Evolutionary conservation across 768 basidiomycete genomes (phyloP), one percentile per base, ranked within the genome.

Genomic region (Saitozyma podzolica): DNA sequence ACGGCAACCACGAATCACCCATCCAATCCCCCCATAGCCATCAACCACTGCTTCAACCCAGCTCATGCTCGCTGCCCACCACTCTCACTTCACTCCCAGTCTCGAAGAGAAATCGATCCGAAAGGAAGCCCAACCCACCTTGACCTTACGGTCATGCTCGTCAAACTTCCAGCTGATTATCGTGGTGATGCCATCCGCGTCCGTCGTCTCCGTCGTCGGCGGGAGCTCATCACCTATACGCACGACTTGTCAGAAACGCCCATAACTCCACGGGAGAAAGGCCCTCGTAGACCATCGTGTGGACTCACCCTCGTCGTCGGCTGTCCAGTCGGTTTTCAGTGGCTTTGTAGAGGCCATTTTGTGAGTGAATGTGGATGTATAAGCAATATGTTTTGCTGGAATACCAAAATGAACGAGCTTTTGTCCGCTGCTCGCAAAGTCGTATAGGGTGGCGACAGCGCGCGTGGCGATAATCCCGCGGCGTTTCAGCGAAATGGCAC

Each of bases 81-180:
- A 29, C 29, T 29, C 29, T 29, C 29, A 29, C n/a, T 29, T 5
- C 29, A 29, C 29, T 29, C 29, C 29, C 29, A 29, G 29, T 29
- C 29, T 29, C 29, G 29, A 29, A 29, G 5, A 2, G 5, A 29
- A 29, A 29, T 29, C 29, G 29, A 39, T 3, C 16, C 1, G 7
- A 8, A 11, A 58, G 50, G 41, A 19, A 0, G 14, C 20, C 9
- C 8, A 49, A 67, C 83, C 47, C 67, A 90, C 93, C 83, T 98
- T 99, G 78, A 98, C 86, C 78, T 90, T 92, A 82, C 93, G 92
- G 8, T 92, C 95, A 39, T 94, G 88, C 41, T 98, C 95, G 70
- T 97, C 93, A 56, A 89, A 79, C 37, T 83, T 83, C 79, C 89
- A 92, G 75, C 92, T 91, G 51, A 90, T 83, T 0, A 86, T 88